A percentile compares a stretch with the other conserved stretches of the same genome.
Conservation (phyloP, 1,139 yeast species). For the Waltiozyma sp. region DNA sequence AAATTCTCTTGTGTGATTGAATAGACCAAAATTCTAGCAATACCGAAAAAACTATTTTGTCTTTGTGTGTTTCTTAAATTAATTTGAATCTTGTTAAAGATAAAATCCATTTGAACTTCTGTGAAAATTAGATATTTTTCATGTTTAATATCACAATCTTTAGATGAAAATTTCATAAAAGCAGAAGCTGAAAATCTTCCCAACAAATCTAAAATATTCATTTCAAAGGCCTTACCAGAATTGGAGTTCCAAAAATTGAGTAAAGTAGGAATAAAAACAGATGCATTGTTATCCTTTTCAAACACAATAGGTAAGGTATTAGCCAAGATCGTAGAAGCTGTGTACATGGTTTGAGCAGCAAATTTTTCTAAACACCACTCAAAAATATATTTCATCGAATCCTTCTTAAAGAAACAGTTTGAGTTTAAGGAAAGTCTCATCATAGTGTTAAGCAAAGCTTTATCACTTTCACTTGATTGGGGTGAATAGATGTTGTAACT, state of each 20-base stretch:
- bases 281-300: slow-evolving; percentile 16
- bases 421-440: slow-evolving; percentile 27
- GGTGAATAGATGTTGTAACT: slow-evolving; percentile 25
- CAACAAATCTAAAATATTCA: slow-evolving; percentile 54
- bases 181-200: slow-evolving; percentile 51
- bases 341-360: slow-evolving; percentile 47
- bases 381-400: slow-evolving; percentile 23
- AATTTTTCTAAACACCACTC: slow-evolving; percentile 28
- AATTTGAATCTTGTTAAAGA: slow-evolving; percentile 38
- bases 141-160: slow-evolving; percentile 22
- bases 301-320: slow-evolving; percentile 38
- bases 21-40: slow-evolving; percentile 52
- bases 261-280: slow-evolving; percentile 47
- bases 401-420: slow-evolving; percentile 27
- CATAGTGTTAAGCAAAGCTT: slow-evolving; percentile 24
- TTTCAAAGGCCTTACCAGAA: slow-evolving; percentile 49
- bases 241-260: slow-evolving; percentile 67
- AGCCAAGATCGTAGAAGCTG: slow-evolving; percentile 45
- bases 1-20: slow-evolving; percentile 46
- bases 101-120: slow-evolving; percentile 43
- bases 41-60: slow-evolving; percentile 44
- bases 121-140: slow-evolving; percentile 51
- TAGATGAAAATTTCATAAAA: slow-evolving; percentile 18
- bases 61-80: slow-evolving; percentile 43
- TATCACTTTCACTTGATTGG: slow-evolving; percentile 21